Conservation (phyloP, 202 grass and related monocot species). For the Digitaria exilis region DNA sequence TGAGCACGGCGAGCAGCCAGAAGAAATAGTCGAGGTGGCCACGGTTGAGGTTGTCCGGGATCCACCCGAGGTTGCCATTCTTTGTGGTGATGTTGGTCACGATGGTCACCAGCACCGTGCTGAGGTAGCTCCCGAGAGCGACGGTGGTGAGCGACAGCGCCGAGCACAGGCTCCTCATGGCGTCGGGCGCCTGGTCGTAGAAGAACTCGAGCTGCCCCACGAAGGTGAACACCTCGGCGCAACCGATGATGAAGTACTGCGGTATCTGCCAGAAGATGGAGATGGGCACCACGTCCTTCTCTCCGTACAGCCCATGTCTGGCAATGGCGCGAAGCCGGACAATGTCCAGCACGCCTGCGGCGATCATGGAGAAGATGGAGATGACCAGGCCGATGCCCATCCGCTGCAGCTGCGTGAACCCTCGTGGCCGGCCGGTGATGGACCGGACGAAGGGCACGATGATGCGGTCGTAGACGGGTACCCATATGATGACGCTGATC, state of each 20-base stretch:
- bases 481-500: slow-evolving; percentile 48
- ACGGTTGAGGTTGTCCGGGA: no score
- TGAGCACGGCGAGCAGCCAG: no score
- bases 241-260: slow-evolving; percentile 57
- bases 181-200: slow-evolving; percentile 93
- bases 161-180: slow-evolving; percentile 77
- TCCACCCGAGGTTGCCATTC: no score
- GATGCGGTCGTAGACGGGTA: slow-evolving; percentile 51
- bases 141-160: slow-evolving; percentile 68
- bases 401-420: not conserved
- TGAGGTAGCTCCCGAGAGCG: slow-evolving; percentile 71
- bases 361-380: no score
- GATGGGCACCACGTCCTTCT: no score
- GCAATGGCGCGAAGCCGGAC: no score
- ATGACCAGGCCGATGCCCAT: not conserved
- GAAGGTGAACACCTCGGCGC: slow-evolving; percentile 56
- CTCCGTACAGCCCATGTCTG: no score
- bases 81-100: slow-evolving; percentile 25
- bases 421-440: no score
- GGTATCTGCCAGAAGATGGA: slow-evolving; percentile 65
- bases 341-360: no score
- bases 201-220: slow-evolving; percentile 86
- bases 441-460: slow-evolving; percentile 25
- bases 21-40: no score
- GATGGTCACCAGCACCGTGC: slow-evolving; percentile 65